Evolutionary conservation across 441 rosid species (phyloP), one percentile per base, ranked within the genome.

Genomic region (Gossypium davidsonii): DNA sequence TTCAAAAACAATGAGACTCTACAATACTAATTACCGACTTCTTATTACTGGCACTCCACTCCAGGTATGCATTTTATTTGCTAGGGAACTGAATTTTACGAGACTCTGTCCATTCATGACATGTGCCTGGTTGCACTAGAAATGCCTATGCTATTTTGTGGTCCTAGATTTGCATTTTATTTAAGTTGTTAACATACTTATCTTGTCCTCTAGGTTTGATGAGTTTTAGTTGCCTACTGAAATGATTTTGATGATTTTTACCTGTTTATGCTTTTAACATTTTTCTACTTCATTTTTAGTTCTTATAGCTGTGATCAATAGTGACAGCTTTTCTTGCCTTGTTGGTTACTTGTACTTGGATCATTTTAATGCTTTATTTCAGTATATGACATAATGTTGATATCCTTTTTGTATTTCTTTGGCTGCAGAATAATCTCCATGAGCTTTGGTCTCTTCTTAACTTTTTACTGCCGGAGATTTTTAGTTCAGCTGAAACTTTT

Each of bases 401-500:
- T 4, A 57, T 76, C 20, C 9, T 65, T 31, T 55, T 58, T 57
- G 59, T 28, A 74, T 73, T 9, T 6, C 1, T 34, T 34, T 34
- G 39, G 39, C 39, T 81, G 81, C 97, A 96, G 98, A 96, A 96
- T 82, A 96, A 96, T 83, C 98, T 96, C 79, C 98, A 96, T 80
- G 99, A 96, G 73, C 82, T 96, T 72, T 96, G 98, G 99, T 83
- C 98, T 76, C 99, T 95, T 78, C 97, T 96, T 61, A 96, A 96
- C 89, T 96, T 96, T 70, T 79, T 93, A 57, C 85, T 96, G 56
- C 98, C 98, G 0, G 98, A 96, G 86, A 92, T 96, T 58, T 96
- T 96, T 82, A 93, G 96, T 87, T 96, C 97, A n/a, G 95, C 99
- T 70, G 98, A 96, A 84, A 93, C 97, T 77, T 96, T 96, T 88